Base-by-base conservation (phyloP, 2,329 filamentous ascomycete species). In the Cladophialophora carrionii region DNA sequence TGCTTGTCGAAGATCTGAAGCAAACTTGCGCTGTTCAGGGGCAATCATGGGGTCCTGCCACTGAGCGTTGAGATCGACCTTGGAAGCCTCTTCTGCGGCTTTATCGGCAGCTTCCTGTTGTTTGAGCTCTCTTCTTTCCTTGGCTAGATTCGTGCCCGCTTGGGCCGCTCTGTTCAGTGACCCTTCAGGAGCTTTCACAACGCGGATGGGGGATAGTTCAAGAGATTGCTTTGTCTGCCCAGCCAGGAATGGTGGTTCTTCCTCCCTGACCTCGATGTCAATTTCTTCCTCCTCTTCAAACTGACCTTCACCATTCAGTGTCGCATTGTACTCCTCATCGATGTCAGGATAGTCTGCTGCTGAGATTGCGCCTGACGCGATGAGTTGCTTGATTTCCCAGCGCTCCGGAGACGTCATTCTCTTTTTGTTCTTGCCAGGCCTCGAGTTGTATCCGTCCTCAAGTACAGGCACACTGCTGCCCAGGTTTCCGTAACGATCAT, bases 11-110 rank as follows among this genome's bases (percentile, higher is more conserved):
- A 98, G 76, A 70, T 98, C 95, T 70, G 89, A 89, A 1, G 95
- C 95, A 78, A 99, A 99, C 70, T 95, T 89, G 62, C 90, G 85
- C 75, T 93, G 87, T 69, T 95, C 90, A 1, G 91, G 89, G 26
- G 88, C 87, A 14, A 92, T 89, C 93, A 99, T 96, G 0, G 95
- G 95, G 76, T 99, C 95, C 64, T 97, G 90, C 96, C 96, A 99
- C 76, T 97, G 92, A 12, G 91, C 87, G 59, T 89, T 87, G 2
- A 99, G 81, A 73, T 98, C 92, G 34, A 95, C 90, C 72, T 92
- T 90, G 0, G 87, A 81, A 1, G 87, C 84, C 69, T 91, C 87
- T 67, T 95, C 87, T 24, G 92, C 89, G 26, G 86, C 80, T 79
- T 90, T 81, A 78, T 90, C 92, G 65, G 96, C 90, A 0, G 87